A percentile compares a stretch with the other conserved stretches of the same genome.
These are phyloP conservation scores for Ceratocystis diversiconidia DNA, from an alignment of 2,329 filamentous ascomycete genomes.

Conservation along the genomic window DNA sequence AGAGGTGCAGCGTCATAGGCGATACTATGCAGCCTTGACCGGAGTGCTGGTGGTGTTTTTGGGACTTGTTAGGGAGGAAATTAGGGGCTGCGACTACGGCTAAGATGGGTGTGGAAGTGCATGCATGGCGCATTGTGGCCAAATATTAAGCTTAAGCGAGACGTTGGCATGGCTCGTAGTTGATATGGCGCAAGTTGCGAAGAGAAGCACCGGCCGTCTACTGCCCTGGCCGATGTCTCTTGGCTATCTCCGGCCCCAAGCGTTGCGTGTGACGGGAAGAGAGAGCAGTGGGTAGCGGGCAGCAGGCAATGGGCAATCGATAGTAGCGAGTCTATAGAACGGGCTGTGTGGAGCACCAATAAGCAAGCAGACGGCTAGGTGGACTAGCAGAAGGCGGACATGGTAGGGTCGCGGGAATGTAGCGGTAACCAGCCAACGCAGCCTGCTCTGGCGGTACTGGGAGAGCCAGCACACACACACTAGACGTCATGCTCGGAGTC, in stretches of 20 bases:
- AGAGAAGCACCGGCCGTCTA: neutral
- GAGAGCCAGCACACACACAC: neutral
- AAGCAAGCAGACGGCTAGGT: neutral
- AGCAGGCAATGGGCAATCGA: neutral
- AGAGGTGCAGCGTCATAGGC: neutral
- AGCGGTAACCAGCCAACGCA: neutral
- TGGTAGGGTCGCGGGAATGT: neutral
- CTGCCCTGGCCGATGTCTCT: neutral
- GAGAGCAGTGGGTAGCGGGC: neutral
- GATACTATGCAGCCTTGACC: neutral
- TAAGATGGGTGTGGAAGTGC: neutral
- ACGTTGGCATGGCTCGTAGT: neutral
- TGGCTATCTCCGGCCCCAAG: neutral
- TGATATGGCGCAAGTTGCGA: neutral
- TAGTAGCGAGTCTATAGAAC: neutral
- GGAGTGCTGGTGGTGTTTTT: neutral
- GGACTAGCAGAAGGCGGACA: neutral
- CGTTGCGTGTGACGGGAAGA: neutral
- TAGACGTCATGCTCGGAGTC: neutral
- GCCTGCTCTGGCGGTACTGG: neutral
- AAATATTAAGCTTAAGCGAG: constrained; percentile 2
- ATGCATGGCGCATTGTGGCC: neutral
- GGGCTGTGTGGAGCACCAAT: neutral
- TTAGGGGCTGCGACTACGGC: neutral
- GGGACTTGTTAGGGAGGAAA: neutral